Evolutionary conservation across 768 basidiomycete genomes (phyloP).

Genomic region (Rhodosporidiobolus odoratus): DNA sequence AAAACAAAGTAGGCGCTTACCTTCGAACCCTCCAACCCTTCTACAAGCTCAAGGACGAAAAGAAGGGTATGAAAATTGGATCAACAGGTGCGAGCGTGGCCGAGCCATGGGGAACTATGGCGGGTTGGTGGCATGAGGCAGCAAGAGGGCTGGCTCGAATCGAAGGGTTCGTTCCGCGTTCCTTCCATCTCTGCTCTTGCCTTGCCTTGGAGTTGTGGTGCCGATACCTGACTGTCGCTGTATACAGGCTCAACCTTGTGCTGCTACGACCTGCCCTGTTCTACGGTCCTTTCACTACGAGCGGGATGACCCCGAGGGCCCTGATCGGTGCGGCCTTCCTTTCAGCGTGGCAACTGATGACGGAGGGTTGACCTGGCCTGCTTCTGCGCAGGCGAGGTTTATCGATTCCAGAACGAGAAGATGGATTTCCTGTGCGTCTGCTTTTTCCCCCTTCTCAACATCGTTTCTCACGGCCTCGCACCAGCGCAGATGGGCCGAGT

Average conservation of each 20-base stretch:
- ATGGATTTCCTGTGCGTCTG: slow-evolving; percentile 35
- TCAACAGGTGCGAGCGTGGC: not conserved
- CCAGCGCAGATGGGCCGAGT: slow-evolving; percentile 24
- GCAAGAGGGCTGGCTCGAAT: slow-evolving; percentile 22
- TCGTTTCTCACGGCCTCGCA: not conserved
- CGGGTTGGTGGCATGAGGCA: slow-evolving; percentile 30
- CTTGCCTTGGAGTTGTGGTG: not conserved
- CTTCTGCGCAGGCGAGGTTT: slow-evolving; percentile 24
- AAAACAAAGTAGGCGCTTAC: slow-evolving; percentile 9
- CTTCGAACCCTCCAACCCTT: slow-evolving; percentile 13
- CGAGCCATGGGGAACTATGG: slow-evolving; percentile 29
- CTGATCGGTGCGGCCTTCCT: slow-evolving; percentile 1
- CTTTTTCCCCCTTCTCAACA: not conserved
- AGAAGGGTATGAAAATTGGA: slow-evolving; percentile 21
- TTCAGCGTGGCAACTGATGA: too few species aligned
- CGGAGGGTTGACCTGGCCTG: too few species aligned
- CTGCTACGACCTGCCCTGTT: slow-evolving; percentile 20
- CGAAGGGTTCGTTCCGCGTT: slow-evolving; percentile 17
- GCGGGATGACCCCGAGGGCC: slow-evolving; percentile 1
- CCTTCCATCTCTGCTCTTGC: not conserved
- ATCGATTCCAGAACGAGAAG: slow-evolving; percentile 32
- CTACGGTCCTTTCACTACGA: slow-evolving; percentile 16
- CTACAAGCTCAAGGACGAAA: slow-evolving; percentile 16
- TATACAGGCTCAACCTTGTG: slow-evolving; percentile 36
- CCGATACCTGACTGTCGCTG: not conserved